phyloP scores from a whole-genome alignment of 495 filamentous ascomycete species.

The Aspergillus funiculosus region DNA sequence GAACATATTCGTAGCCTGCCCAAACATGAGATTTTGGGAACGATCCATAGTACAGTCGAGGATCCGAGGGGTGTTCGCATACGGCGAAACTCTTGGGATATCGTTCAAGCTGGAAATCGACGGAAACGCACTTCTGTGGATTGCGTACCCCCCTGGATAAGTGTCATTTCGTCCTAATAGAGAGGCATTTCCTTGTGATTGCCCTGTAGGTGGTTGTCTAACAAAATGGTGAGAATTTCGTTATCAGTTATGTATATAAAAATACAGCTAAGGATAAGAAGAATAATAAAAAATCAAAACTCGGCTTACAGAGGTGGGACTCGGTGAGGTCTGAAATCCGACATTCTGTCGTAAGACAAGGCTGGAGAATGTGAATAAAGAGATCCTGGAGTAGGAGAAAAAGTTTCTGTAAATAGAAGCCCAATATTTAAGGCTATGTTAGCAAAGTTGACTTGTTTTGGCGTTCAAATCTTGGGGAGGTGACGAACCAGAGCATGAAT shows the following conservation, averaged over 20 bases:
- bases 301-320: slow-evolving; percentile 40
- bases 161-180: slow-evolving; percentile 32
- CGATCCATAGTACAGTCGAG: slow-evolving; percentile 35
- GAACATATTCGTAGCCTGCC: slow-evolving; percentile 22
- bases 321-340: slow-evolving; percentile 35
- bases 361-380: slow-evolving; percentile 37
- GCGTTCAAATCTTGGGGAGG: slow-evolving; percentile 10
- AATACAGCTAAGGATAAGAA: background rate
- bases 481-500: slow-evolving; percentile 43
- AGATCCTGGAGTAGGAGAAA: slow-evolving; percentile 34
- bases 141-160: slow-evolving; percentile 32
- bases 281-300: background rate
- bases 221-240: slow-evolving; percentile 5
- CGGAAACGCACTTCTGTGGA: slow-evolving; percentile 31
- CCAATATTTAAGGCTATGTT: slow-evolving; percentile 18
- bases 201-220: slow-evolving; percentile 38
- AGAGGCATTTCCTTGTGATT: slow-evolving; percentile 25
- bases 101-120: slow-evolving; percentile 34
- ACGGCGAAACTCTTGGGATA: slow-evolving; percentile 29
- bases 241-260: slow-evolving; percentile 16
- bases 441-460: slow-evolving; percentile 10
- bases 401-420: slow-evolving; percentile 31
- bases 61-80: slow-evolving; percentile 32
- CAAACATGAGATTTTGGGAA: slow-evolving; percentile 27
- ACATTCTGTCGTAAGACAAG: slow-evolving; percentile 38